Evolutionary conservation across 2,329 filamentous ascomycete genomes (phyloP), one percentile per base, ranked within the genome.

Genomic region (Exophiala viscosa): DNA sequence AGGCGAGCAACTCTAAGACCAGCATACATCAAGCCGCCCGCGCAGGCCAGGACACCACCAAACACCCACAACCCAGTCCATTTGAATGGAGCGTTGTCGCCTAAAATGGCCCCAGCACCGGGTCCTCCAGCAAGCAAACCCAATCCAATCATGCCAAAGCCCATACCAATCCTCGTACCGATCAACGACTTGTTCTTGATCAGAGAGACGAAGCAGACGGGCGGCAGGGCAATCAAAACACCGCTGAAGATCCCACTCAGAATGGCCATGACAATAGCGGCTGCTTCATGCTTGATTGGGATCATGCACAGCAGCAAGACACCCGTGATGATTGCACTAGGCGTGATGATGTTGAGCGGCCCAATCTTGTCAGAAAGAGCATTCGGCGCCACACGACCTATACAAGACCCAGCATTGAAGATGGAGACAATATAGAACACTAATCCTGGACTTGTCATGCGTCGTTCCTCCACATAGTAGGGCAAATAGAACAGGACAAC

Each of bases 381-480:
- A 5, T 81, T 82, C 0, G 83, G 81, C 2, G 80, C 67, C 34
- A 84, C 74, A 13, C 82, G 77, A 0, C 82, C 82, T 20, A 81
- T 74, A 23, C 44, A 34, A 7, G 51, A 55, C 18, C 82, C 79
- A 0, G 75, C 80, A 62, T 88, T 88, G 59, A 87, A 73, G 54
- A 88, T 82, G 2, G 85, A 77, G 4, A 88, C 69, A 14, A 87
- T 74, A 62, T 87, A 88, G 60, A 83, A 85, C 0, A 82, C 80
- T 1, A 87, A 67, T 0, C 76, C 72, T 2, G 71, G 60, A 53
- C 70, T 69, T 1, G 79, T 73, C 55, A 87, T 78, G 11, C 75
- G 73, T 1, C 70, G 68, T 0, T 73, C 66, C 1, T 80, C 71
- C 3, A 81, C 83, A 61, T 83, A 87, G 1, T 79, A 73, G 13